Conservation (phyloP, 441 rosid species). For the Arabidopsis hybrid region DNA sequence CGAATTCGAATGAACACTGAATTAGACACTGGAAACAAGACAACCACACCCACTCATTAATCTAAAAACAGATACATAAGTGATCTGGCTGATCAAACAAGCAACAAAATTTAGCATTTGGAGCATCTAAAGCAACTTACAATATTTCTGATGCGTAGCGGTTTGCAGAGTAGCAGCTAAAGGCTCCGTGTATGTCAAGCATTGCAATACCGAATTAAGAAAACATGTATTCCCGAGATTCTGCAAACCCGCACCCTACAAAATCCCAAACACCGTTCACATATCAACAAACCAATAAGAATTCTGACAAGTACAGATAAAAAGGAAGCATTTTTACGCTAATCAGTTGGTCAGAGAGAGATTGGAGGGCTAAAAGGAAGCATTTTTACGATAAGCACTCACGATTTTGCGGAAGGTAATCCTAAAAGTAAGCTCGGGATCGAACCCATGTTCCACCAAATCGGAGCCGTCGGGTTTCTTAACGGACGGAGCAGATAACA, state of each 20-base stretch:
- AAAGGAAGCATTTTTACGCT: not conserved
- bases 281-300: constrained; percentile 10
- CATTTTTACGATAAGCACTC: constrained; percentile 43
- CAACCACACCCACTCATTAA: not conserved
- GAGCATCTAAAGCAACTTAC: constrained; percentile 55
- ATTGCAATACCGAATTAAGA: constrained; percentile 91
- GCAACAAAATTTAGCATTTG: not conserved
- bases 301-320: no score
- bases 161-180: constrained; percentile 87
- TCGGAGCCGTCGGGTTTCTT: constrained; percentile 62
- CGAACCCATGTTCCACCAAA: constrained; percentile 59
- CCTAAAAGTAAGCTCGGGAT: constrained; percentile 71
- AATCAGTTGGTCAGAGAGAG: not conserved
- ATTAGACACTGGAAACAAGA: constrained; percentile 1
- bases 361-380: not conserved
- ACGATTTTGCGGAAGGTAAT: constrained; percentile 79
- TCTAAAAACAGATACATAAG: constrained; percentile 5
- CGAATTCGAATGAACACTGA: constrained; percentile 7
- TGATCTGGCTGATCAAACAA: not conserved
- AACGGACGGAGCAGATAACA: constrained; percentile 31
- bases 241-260: constrained; percentile 94
- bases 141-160: constrained; percentile 79
- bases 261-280: constrained; percentile 30
- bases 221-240: constrained; percentile 98
- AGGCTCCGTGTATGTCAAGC: constrained; percentile 96